phyloP scores from a whole-genome alignment of 257 asterid genomes.

The Leptodermis oblonga region DNA sequence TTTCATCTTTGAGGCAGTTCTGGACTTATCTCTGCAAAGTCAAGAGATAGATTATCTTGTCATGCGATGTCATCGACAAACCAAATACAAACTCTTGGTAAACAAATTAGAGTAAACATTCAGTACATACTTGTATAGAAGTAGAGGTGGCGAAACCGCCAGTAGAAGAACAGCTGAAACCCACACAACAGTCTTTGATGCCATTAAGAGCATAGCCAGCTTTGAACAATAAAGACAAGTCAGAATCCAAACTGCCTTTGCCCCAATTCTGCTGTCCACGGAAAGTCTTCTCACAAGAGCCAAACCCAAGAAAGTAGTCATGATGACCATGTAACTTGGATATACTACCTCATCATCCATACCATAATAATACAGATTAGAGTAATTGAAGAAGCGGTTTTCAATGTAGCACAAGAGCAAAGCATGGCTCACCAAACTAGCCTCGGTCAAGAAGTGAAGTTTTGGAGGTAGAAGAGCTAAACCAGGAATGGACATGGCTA shows the following conservation, averaged over 20 bases:
- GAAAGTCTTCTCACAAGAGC: conserved; percentile 90
- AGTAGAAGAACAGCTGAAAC: conserved; percentile 83
- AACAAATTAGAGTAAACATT: conserved; percentile 10
- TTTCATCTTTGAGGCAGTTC: conserved; percentile 85
- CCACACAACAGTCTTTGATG: conserved; percentile 89
- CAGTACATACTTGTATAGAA: conserved; percentile 75
- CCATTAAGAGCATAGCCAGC: conserved; percentile 83
- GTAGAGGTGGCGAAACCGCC: conserved; percentile 94
- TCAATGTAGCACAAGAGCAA: conserved; percentile 83
- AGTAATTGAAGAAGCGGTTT: conserved; percentile 77
- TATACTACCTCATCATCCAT: conserved; percentile 96
- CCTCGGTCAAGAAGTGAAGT: conserved; percentile 66
- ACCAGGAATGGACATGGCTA: conserved; percentile 94
- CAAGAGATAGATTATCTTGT: conserved; percentile 12
- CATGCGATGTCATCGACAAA: conserved; percentile 2
- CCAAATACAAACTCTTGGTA: neutral
- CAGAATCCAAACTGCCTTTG: conserved; percentile 90
- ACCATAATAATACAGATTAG: conserved; percentile 86
- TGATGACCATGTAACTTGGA: conserved; percentile 93
- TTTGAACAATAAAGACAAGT: conserved; percentile 81
- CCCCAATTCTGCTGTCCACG: conserved; percentile 68
- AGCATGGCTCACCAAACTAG: conserved; percentile 81
- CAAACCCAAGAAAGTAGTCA: conserved; percentile 84
- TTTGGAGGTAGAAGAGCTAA: conserved; percentile 85
- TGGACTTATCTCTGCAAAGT: conserved; percentile 78